These are phyloP conservation scores for Paraconiothyrium sp. DNA, from an alignment of 2,329 filamentous ascomycete genomes.

Conservation along the genomic window DNA sequence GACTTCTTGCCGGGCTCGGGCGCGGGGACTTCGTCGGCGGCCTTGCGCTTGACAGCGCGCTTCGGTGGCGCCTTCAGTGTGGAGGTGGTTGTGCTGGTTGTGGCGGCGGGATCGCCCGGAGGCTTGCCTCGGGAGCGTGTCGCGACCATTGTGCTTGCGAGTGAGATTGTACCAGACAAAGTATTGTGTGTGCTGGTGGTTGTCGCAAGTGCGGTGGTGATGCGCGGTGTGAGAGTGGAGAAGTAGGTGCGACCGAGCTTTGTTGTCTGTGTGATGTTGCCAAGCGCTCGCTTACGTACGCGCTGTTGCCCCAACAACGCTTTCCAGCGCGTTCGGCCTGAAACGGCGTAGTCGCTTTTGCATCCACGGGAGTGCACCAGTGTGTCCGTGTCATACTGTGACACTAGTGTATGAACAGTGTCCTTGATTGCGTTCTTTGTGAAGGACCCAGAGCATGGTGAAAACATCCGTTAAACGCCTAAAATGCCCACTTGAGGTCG, in stretches of 20 bases:
- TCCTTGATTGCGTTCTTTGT: background rate
- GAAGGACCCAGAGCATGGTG: too few relatives aligned
- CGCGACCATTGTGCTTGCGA: constrained; percentile 38
- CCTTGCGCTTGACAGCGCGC: constrained; percentile 41
- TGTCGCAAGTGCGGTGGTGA: background rate
- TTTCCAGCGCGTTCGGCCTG: background rate
- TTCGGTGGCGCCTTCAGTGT: constrained; percentile 46
- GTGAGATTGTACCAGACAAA: background rate
- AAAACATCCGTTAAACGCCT: too few relatives aligned
- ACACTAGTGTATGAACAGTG: background rate
- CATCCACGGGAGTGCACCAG: too few relatives aligned
- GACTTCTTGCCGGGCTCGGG: constrained; percentile 17
- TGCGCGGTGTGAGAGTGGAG: background rate
- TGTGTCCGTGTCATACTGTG: background rate
- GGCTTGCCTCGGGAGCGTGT: constrained; percentile 42
- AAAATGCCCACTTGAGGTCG: too few relatives aligned
- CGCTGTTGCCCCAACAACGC: background rate
- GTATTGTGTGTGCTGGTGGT: constrained; percentile 1
- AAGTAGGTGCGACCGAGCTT: constrained; percentile 11
- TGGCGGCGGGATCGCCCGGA: constrained; percentile 33
- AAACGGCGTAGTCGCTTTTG: background rate
- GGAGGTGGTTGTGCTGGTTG: constrained; percentile 20
- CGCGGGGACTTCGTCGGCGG: constrained; percentile 28
- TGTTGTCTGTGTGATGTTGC: constrained; percentile 10
- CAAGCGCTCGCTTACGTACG: constrained; percentile 1